Conservation (phyloP, 176 grass and related monocot species). For the Triticum monococcum region DNA sequence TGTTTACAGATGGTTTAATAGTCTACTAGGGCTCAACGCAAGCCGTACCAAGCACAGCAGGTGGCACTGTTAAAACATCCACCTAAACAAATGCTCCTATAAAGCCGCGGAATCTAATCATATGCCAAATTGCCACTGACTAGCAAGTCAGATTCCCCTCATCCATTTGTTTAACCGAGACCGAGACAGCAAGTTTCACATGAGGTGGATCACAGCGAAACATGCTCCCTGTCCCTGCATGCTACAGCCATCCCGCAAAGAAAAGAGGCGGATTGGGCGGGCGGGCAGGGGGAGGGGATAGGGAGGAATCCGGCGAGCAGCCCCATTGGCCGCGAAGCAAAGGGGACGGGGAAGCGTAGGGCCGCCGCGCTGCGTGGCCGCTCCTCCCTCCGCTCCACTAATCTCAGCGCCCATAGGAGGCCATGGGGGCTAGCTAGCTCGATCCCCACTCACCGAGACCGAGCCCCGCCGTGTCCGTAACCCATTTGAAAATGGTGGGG, state of each 20-base stretch:
- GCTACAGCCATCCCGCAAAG: too few species aligned
- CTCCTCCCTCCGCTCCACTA: conserved; percentile 37
- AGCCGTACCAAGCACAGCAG: not conserved
- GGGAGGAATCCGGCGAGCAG: conserved; percentile 53
- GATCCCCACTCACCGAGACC: conserved; percentile 7
- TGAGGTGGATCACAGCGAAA: conserved; percentile 15
- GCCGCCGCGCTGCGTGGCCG: conserved; percentile 27
- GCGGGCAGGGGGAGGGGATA: conserved; percentile 19
- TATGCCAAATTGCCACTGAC: conserved; percentile 3
- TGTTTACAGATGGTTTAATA: not conserved
- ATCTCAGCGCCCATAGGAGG: conserved; percentile 37
- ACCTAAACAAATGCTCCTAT: too few species aligned
- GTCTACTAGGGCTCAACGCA: not conserved
- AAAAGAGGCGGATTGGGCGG: too few species aligned
- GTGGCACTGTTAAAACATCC: too few species aligned
- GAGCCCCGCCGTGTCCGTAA: not conserved
- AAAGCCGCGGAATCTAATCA: conserved; percentile 1
- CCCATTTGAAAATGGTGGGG: not conserved
- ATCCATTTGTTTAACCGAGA: not conserved
- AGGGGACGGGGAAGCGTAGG: not conserved
- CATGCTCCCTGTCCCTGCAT: not conserved
- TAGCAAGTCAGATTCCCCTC: not conserved
- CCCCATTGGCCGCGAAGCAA: conserved; percentile 59
- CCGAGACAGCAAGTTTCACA: conserved; percentile 4
- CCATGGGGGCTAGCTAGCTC: not conserved